Base-by-base conservation (phyloP, 345 rosid genomes). In the Euphorbia pulcherrima region DNA sequence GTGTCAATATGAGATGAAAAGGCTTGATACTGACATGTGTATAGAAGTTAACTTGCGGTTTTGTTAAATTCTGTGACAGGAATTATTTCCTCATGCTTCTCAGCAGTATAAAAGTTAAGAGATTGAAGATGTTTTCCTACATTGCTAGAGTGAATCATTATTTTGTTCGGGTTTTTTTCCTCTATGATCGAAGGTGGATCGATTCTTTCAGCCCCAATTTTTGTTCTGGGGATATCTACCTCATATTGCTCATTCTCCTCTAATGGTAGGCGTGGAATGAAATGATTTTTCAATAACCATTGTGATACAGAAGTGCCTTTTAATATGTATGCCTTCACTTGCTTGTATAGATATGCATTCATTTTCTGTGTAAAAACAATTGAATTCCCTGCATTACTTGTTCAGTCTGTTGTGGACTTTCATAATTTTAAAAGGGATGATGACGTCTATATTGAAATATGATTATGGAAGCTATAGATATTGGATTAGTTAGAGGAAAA, bases 31-130 rank as follows among this genome's bases (percentile, higher is more conserved):
- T 53, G 20, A 54, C 12, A 59, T 56, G 26, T 24, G 26, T 24
- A 2, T 12, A 29, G 18, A 26, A 37, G 35, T 27, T 73, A 33
- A 70, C 60, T 4, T 18, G 16, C 21, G 8, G 39, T 33, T 13
- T 46, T 23, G 0, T 8, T 5, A 20, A 30, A 30, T 46, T 55
- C 44, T 53, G 66, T 79, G 41, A 58, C 86, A 92, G 97, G 97
- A 92, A 83, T 67, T 92, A 57, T 75, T 83, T 26, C 64, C 81
- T 78, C 88, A 75, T 61, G 77, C 81, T 64, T 72, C 84, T 20
- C 83, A 77, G 81, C 80, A 86, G 65, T 73, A 76, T 23, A 84
- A 80, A 68, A 77, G 74, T 48, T 79, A 59, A 73, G 73, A 58
- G 62, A 20, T 69, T 50, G 18, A 68, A 46, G 66, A 69, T 60